phyloP scores from a whole-genome alignment of 345 rosid species.

The Arabidopsis arenosa region DNA sequence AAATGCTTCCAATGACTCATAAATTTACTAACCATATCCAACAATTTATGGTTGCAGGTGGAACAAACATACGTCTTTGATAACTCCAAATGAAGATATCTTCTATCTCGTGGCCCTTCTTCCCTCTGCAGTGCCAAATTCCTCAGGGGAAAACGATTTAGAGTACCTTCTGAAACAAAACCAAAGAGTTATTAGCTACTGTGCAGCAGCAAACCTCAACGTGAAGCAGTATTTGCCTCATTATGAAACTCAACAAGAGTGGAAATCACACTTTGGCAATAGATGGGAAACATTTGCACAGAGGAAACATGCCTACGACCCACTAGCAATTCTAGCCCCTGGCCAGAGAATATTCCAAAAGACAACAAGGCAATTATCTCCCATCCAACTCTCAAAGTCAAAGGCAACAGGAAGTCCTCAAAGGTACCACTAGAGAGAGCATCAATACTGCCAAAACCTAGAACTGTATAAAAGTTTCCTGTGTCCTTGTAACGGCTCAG shows the following conservation, averaged over 20 bases:
- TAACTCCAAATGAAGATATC: constrained; percentile 78
- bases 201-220: constrained; percentile 51
- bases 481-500: constrained; percentile 35
- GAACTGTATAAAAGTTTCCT: constrained; percentile 42
- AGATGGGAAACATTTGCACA: constrained; percentile 69
- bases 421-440: constrained; percentile 20
- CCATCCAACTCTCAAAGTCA: constrained; percentile 37
- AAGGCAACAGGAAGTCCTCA: constrained; percentile 10
- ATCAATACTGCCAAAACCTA: constrained; percentile 37
- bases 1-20: constrained; percentile 13
- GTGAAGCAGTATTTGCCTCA: constrained; percentile 83
- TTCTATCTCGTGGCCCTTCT: constrained; percentile 82
- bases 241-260: constrained; percentile 65
- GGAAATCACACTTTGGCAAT: constrained; percentile 79
- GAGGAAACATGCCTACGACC: constrained; percentile 77
- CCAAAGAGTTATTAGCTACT: constrained; percentile 60
- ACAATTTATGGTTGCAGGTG: constrained; percentile 66
- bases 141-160: constrained; percentile 63
- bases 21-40: constrained; percentile 17
- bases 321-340: constrained; percentile 81
- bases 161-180: constrained; percentile 63
- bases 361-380: constrained; percentile 48
- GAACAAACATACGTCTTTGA: constrained; percentile 72
- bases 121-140: constrained; percentile 71
- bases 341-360: constrained; percentile 82